These are phyloP conservation scores for Fraxinus sp. DNA, from an alignment of 305 asterid genomes.

Conservation along the genomic window DNA sequence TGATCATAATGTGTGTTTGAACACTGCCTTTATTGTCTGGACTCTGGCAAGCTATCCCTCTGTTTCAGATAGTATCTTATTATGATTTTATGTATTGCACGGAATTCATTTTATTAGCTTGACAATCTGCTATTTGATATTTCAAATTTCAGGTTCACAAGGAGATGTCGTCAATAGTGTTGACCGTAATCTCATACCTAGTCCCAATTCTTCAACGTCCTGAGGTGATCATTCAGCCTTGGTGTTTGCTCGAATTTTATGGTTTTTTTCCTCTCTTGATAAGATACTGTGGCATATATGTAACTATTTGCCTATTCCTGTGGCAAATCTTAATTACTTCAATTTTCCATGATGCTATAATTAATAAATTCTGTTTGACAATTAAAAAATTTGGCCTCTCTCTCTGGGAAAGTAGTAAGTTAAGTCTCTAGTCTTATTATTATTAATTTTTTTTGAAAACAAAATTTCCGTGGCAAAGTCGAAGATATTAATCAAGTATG, in stretches of 20 bases:
- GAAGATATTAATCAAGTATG: neutral
- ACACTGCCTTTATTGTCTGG: neutral
- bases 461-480: conserved; percentile 1
- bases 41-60: neutral
- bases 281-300: conserved; percentile 3
- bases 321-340: neutral
- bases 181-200: conserved; percentile 75
- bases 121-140: conserved; percentile 16
- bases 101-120: neutral
- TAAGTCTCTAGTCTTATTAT: neutral
- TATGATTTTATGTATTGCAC: neutral
- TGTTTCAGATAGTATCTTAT: neutral
- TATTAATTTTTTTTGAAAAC: neutral
- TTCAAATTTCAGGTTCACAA: conserved; percentile 65
- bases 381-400: neutral
- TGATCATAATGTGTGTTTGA: neutral
- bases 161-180: conserved; percentile 80
- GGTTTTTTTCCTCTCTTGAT: neutral
- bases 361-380: neutral
- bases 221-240: conserved; percentile 58
- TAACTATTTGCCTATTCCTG: conserved; percentile 11
- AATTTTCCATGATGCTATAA: neutral
- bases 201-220: conserved; percentile 87
- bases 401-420: neutral
- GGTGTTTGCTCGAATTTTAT: conserved; percentile 4